Evolutionary conservation across 345 rosid species (phyloP), one percentile per base, ranked within the genome.

Genomic region (Arabis hirsuta): DNA sequence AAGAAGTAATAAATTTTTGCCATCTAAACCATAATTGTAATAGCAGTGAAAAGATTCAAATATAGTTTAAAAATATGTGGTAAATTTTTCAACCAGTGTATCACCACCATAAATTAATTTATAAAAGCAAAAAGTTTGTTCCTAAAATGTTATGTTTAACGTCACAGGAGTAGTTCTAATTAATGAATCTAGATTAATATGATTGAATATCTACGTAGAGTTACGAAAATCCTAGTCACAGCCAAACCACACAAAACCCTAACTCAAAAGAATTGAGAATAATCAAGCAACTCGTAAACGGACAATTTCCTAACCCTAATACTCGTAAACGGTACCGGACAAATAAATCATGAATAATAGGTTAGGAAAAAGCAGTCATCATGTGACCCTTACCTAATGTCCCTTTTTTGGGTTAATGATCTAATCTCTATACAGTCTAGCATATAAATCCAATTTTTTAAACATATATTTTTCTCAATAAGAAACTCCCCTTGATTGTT

Each of bases 331-430:
- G 47, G 16, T 16, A 54, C 41, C 20, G 27, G 63, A 20, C 5
- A 64, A 72, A 63, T 8, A 19, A 47, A 48, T 4, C 59, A 43
- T 58, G 67, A 45, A 41, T 7, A 29, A 27, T 50, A 65, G 54
- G 62, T 66, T 73, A 13, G 72, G 78, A 45, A 66, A 52, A 73
- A 10, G 72, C 46, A 58, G 16, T 38, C 29, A 66, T 73, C 78
- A 50, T 55, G 77, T 72, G 71, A 45, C 76, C 39, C 64, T 36
- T 55, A 20, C 42, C 69, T 62, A 43, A 44, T 54, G 55, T 62
- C 76, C 29, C 44, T 62, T 32, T 32, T 32, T 5, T 32, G 16
- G 16, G 7, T 32, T 32, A 32, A 32, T 32, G 36, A 6, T 32
- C 36, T 32, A 32, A 29, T 29, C 31, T 29, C 31, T 29, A 29